Conservation (phyloP, 768 basidiomycete species). For the Psilocybe tampanensis region DNA sequence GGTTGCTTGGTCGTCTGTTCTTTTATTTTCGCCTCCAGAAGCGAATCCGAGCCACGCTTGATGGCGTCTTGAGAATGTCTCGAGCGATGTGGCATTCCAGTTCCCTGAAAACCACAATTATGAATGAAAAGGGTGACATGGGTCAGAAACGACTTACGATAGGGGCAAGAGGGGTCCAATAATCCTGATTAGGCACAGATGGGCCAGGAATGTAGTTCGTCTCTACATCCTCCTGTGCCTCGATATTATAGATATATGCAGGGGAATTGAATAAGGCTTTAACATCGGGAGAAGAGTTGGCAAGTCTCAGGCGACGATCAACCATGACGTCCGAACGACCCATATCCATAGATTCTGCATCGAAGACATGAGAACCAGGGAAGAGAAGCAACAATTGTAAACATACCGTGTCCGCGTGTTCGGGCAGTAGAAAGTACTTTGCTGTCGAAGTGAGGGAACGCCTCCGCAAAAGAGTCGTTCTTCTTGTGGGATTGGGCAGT, state of each 20-base stretch:
- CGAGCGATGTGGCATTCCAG: constrained; percentile 67
- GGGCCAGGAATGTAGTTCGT: constrained; percentile 47
- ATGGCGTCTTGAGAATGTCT: constrained; percentile 74
- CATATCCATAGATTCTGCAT: constrained; percentile 74
- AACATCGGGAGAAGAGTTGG: constrained; percentile 91
- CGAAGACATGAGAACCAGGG: constrained; percentile 1
- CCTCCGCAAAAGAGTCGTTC: constrained; percentile 92
- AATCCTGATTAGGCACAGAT: constrained; percentile 58
- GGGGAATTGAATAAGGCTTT: constrained; percentile 93
- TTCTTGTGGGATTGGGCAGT: constrained; percentile 82
- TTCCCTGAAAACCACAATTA: constrained; percentile 46
- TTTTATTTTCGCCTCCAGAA: constrained; percentile 82
- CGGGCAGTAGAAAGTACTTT: constrained; percentile 84
- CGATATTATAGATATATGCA: constrained; percentile 79
- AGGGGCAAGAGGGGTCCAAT: constrained; percentile 77
- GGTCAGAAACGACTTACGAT: constrained; percentile 55
- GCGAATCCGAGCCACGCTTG: constrained; percentile 83
- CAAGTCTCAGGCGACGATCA: constrained; percentile 76
- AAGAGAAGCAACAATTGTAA: constrained; percentile 4
- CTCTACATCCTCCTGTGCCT: constrained; percentile 69
- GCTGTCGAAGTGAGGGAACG: constrained; percentile 96
- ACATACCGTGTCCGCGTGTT: constrained; percentile 61
- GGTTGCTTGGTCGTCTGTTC: constrained; percentile 71
- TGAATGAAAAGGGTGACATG: constrained; percentile 14
- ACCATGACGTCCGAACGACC: constrained; percentile 71